phyloP scores from a whole-genome alignment of 1,139 yeast genomes.

The Pneumocystis jirovecii region DNA sequence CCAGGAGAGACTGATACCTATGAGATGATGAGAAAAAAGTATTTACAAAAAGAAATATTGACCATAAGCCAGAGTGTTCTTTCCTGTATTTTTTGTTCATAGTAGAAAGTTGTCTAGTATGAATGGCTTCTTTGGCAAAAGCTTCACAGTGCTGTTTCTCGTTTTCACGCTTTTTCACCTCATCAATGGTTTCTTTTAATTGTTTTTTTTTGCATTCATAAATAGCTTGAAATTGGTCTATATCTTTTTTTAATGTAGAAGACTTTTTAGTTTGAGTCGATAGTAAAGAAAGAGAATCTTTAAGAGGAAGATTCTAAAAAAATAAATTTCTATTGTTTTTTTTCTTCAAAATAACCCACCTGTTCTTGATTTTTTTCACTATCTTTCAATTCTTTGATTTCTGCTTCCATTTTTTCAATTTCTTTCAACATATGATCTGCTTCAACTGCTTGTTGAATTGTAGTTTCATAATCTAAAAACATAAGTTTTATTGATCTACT shows the following conservation, averaged over 20 bases:
- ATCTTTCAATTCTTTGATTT: slow-evolving; percentile 16
- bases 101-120: slow-evolving; percentile 6
- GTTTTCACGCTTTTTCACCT: slow-evolving; percentile 4
- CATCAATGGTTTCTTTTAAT: slow-evolving; percentile 24
- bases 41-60: slow-evolving; percentile 11
- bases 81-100: slow-evolving; percentile 11
- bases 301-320: slow-evolving; percentile 8
- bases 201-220: slow-evolving; percentile 19
- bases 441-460: slow-evolving; percentile 16
- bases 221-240: slow-evolving; percentile 1
- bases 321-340: slow-evolving; percentile 15
- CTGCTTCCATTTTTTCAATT: slow-evolving; percentile 19
- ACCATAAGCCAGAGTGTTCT: slow-evolving; percentile 19
- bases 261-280: slow-evolving; percentile 4
- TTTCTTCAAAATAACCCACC: background rate
- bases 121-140: slow-evolving; percentile 6
- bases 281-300: slow-evolving; percentile 7
- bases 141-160: slow-evolving; percentile 3
- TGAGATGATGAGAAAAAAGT: slow-evolving; percentile 3
- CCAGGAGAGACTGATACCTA: background rate
- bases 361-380: slow-evolving; percentile 35
- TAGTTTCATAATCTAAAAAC: slow-evolving; percentile 14
- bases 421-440: slow-evolving; percentile 18
- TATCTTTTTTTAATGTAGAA: slow-evolving; percentile 6
- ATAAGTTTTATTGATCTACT: background rate